phyloP scores from a whole-genome alignment of 73 alveolate genomes.

The Loxodes magnus region DNA sequence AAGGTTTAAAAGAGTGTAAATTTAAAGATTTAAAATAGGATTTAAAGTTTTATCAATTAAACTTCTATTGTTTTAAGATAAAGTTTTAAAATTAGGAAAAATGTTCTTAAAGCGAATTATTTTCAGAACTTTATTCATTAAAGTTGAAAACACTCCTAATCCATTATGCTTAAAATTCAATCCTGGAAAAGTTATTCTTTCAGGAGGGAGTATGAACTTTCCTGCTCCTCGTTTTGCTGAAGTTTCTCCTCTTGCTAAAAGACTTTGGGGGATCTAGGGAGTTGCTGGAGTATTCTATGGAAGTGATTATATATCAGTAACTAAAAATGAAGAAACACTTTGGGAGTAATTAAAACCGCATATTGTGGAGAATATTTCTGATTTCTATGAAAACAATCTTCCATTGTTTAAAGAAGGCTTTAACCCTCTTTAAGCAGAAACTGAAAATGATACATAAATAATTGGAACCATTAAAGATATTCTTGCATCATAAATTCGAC shows the following conservation, averaged over 20 bases:
- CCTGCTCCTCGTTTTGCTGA: constrained; percentile 38
- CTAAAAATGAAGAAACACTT: constrained; percentile 53
- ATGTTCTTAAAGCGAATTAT: too few relatives aligned
- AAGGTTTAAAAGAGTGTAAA: too few relatives aligned
- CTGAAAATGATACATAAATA: constrained; percentile 60
- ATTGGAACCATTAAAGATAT: constrained; percentile 79
- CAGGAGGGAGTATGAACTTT: constrained; percentile 56
- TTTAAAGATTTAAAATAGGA: too few relatives aligned
- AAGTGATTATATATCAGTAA: constrained; percentile 50
- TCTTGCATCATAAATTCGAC: constrained; percentile 61
- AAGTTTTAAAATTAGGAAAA: too few relatives aligned
- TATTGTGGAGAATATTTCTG: constrained; percentile 44
- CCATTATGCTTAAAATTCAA: constrained; percentile 56
- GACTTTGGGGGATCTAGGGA: constrained; percentile 58
- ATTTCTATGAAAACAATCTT: too few relatives aligned
- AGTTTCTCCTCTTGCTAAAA: constrained; percentile 57
- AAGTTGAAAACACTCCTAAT: constrained; percentile 66
- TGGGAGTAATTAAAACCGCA: constrained; percentile 68
- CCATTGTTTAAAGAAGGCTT: too few relatives aligned
- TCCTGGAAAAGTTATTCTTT: constrained; percentile 66
- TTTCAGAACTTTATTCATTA: too few relatives aligned
- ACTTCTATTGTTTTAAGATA: too few relatives aligned
- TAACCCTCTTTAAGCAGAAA: too few relatives aligned
- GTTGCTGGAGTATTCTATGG: constrained; percentile 62
- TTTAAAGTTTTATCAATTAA: too few relatives aligned